Conservation (phyloP, 1,284 basidiomycete species). For the Albatrellus sp. region DNA sequence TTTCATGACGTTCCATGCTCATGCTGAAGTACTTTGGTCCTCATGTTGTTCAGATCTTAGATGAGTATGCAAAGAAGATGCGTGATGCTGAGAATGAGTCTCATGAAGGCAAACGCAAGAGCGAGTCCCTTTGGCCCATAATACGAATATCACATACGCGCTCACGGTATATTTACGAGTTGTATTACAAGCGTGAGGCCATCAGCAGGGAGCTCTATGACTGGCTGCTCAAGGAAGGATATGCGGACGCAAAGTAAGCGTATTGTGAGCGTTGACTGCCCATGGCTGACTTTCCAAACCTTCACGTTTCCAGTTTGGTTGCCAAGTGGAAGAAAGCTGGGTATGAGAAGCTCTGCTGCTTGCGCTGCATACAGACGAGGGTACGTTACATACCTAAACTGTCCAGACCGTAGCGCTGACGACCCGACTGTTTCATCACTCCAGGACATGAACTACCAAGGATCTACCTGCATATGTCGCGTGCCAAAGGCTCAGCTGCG, state of each 20-base stretch:
- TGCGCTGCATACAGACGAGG: constrained; percentile 92
- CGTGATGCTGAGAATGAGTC: constrained; percentile 94
- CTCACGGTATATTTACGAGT: constrained; percentile 94
- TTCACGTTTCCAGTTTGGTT: constrained; percentile 60
- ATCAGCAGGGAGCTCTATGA: constrained; percentile 93
- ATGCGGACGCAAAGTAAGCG: constrained; percentile 92
- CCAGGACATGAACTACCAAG: constrained; percentile 98
- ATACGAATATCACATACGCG: constrained; percentile 96
- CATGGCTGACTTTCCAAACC: constrained; percentile 4
- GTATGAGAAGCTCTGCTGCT: constrained; percentile 96
- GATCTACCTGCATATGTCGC: constrained; percentile 97
- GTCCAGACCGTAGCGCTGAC: constrained; percentile 1
- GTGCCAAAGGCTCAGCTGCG: constrained; percentile 93
- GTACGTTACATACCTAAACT: constrained; percentile 23
- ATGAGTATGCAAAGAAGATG: constrained; percentile 96
- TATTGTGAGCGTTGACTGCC: background rate
- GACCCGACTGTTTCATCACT: constrained; percentile 6
- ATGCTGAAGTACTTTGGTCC: background rate
- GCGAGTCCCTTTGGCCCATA: constrained; percentile 97
- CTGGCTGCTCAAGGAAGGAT: constrained; percentile 96
- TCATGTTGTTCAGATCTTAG: constrained; percentile 52
- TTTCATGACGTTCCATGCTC: background rate
- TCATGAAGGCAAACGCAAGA: constrained; percentile 95
- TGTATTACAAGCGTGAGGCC: constrained; percentile 97
- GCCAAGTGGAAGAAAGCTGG: constrained; percentile 99